Evolutionary conservation across 352 stramenopile species (phyloP).

Genomic region (Pythium volutum): DNA sequence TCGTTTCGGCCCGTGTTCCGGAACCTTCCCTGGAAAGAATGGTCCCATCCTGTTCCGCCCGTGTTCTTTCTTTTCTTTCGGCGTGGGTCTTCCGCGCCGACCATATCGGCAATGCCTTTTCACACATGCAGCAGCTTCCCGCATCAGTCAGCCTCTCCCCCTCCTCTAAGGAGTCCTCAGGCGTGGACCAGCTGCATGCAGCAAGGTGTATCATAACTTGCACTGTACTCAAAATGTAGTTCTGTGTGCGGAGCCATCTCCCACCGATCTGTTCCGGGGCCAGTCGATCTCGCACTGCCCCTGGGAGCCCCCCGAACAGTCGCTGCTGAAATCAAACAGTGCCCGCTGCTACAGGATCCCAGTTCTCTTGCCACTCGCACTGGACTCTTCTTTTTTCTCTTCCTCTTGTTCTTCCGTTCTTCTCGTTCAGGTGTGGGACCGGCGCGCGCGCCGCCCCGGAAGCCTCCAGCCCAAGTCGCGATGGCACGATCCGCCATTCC

Average conservation of each 20-base stretch:
- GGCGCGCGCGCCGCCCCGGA: not conserved
- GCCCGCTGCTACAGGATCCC: not conserved
- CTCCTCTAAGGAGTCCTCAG: no score
- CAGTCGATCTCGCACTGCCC: not conserved
- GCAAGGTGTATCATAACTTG: not conserved
- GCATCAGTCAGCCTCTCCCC: not conserved
- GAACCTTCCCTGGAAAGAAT: constrained; percentile 15
- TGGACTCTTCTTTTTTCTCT: constrained; percentile 20
- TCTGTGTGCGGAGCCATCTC: not conserved
- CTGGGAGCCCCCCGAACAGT: constrained; percentile 1
- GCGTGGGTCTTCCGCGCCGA: constrained; percentile 1
- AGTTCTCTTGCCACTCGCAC: constrained; percentile 21
- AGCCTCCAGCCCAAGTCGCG: not conserved
- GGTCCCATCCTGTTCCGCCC: not conserved
- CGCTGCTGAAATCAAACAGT: constrained; percentile 13
- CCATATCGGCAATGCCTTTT: constrained; percentile 12
- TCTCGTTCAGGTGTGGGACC: not conserved
- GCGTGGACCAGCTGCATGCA: not conserved
- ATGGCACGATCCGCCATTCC: constrained; percentile 3
- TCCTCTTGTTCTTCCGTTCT: constrained; percentile 1
- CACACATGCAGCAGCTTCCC: no score
- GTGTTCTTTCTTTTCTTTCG: constrained; percentile 15
- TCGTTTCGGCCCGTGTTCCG: constrained; percentile 3
- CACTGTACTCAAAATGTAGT: constrained; percentile 3
- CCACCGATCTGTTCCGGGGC: not conserved